Conservation (phyloP, 2,329 filamentous ascomycete genomes). For the Sclerotinia glacialis region DNA sequence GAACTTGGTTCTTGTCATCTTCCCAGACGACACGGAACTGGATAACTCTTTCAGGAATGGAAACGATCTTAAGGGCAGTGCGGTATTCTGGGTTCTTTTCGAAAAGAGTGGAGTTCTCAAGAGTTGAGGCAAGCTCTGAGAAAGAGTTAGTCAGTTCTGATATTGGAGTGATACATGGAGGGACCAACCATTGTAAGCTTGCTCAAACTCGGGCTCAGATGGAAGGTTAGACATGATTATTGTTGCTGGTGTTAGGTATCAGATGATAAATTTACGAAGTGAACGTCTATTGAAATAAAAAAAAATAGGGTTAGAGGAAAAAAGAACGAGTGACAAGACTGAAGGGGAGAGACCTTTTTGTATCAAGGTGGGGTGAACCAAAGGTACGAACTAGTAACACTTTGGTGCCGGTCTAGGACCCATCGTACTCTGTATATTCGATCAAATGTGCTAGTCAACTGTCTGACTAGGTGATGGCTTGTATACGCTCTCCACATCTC, state of each 20-base stretch:
- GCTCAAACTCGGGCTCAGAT: conserved; percentile 94
- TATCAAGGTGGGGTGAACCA: conserved; percentile 17
- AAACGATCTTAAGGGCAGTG: conserved; percentile 81
- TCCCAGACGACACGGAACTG: conserved; percentile 99
- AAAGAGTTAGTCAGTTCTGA: conserved; percentile 14
- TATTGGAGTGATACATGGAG: not conserved
- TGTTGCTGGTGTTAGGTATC: conserved; percentile 13
- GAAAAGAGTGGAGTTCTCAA: conserved; percentile 92
- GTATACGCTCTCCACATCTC: not conserved
- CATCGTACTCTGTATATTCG: conserved; percentile 6
- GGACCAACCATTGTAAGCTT: conserved; percentile 81
- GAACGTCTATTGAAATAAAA: not conserved
- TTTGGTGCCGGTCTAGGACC: conserved; percentile 10
- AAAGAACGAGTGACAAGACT: not conserved
- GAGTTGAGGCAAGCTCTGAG: conserved; percentile 86
- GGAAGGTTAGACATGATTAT: conserved; percentile 74
- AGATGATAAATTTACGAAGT: not conserved
- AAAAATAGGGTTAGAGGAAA: not conserved
- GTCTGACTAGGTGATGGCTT: not conserved
- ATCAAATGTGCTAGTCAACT: not conserved
- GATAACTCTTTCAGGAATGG: conserved; percentile 91
- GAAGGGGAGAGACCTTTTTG: conserved; percentile 11
- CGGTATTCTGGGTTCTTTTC: conserved; percentile 91
- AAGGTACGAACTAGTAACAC: conserved; percentile 8
- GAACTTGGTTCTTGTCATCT: conserved; percentile 82